Evolutionary conservation across 495 filamentous ascomycete species (phyloP), one percentile per base, ranked within the genome.

Genomic region (Amorphotheca resinae): DNA sequence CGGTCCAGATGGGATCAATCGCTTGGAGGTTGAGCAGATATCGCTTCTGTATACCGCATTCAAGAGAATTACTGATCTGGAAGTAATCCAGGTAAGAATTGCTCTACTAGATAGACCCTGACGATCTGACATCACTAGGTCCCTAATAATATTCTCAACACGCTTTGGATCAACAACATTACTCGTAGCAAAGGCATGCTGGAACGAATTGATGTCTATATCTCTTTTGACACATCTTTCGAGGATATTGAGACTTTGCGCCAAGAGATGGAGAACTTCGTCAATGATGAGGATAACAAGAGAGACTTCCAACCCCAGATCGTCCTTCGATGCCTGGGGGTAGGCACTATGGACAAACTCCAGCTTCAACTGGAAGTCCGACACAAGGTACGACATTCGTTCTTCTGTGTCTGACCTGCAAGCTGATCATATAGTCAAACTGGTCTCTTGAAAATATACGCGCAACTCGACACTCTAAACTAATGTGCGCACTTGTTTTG

Each of bases 1-100:
- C 38, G 86, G 86, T 83, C 57, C 66, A 70, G 14, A 85, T n/a
- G 86, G 21, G 87, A 51, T 49, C 12, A 69, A 76, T 41, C 66
- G 74, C 17, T 72, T 81, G 41, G 59, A 76, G 9, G 83, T 91
- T 8, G 79, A 86, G 58, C 78, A 83, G 45, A 86, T 87, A 46
- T 84, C 80, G 2, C 69, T 91, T 8, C 68, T 88, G 0, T 91
- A 77, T 64, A 82, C 79, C 34, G 72, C 84, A 38, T 87, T 88
- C 67, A 76, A 73, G 42, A 68, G 71, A 20, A 68, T 84, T 20
- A 64, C 68, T 43, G 76, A 73, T 44, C 69, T 76, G 55, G 79
- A 77, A 44, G 63, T 76, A 37, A 77, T 81, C 0, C 84, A 91
- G 54, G n/a, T n/a, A n/a, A n/a, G n/a, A n/a, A n/a, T n/a, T n/a